Evolutionary conservation across 2,329 filamentous ascomycete species (phyloP).

Genomic region (Gremmenia infestans): DNA sequence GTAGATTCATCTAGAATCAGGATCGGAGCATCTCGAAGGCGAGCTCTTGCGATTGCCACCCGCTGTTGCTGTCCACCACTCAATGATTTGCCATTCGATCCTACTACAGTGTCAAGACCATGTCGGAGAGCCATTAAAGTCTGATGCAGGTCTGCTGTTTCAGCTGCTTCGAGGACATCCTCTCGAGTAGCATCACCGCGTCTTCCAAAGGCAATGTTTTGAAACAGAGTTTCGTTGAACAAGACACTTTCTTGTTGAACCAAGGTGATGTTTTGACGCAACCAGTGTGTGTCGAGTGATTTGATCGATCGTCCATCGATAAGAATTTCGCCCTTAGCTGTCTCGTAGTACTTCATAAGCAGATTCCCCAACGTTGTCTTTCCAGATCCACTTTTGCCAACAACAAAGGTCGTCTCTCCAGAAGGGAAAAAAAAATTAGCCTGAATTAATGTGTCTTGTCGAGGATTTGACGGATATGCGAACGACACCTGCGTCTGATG

Average conservation of each 20-base stretch:
- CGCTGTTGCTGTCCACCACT: slow-evolving; percentile 85
- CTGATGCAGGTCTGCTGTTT: slow-evolving; percentile 63
- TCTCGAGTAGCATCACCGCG: slow-evolving; percentile 44
- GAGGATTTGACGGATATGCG: slow-evolving; percentile 68
- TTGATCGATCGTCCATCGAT: slow-evolving; percentile 62
- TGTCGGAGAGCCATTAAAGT: slow-evolving; percentile 62
- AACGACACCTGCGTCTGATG: slow-evolving; percentile 62
- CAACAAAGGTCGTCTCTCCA: slow-evolving; percentile 70
- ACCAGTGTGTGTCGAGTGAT: slow-evolving; percentile 63
- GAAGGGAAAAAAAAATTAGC: slow-evolving; percentile 66
- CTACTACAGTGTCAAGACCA: slow-evolving; percentile 68
- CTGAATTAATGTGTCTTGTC: slow-evolving; percentile 53
- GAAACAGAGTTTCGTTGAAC: slow-evolving; percentile 74
- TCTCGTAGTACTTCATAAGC: slow-evolving; percentile 71
- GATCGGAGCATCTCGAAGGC: slow-evolving; percentile 70
- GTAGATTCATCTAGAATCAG: slow-evolving; percentile 87
- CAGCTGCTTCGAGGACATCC: slow-evolving; percentile 57
- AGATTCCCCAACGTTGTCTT: slow-evolving; percentile 87
- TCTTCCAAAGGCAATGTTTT: slow-evolving; percentile 73
- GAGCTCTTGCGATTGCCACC: slow-evolving; percentile 73
- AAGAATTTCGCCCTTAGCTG: slow-evolving; percentile 57
- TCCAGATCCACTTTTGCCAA: slow-evolving; percentile 83
- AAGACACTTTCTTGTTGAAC: slow-evolving; percentile 78
- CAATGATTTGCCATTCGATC: slow-evolving; percentile 61
- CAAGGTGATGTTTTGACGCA: slow-evolving; percentile 71